Base-by-base conservation (phyloP, 306 rosid species). In the Rosa lucieae region DNA sequence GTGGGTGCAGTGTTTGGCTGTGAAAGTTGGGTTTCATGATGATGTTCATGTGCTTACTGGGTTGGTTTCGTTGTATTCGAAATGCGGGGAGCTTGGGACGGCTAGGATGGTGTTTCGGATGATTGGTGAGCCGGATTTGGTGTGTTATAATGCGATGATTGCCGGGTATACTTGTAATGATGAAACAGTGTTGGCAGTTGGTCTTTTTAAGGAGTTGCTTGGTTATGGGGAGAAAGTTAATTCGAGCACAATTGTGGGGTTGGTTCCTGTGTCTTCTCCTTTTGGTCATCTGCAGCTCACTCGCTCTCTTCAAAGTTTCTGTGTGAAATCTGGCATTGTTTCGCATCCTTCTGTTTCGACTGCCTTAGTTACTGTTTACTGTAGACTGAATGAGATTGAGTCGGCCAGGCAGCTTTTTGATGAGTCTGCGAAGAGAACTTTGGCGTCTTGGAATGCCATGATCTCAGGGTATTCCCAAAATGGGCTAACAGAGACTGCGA, bases 391-490 rank as follows among this genome's bases (percentile, higher is more conserved):
- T 40, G 98, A 95, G 76, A 86, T 93, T 52, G 92, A 89, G 72
- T 78, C 74, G 21, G 99, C 99, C 8, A 82, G 92, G 77, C 86
- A 56, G 87, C 86, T 93, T 17, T 95, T 95, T 80, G 93, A 95
- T 75, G 98, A 90, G 84, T 90, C 94, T 5, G 83, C 89, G 0
- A 92, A 82, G 88, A 95, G 87, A 88, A 92, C 92, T 40, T 82
- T 90, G 88, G 88, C 93, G 40, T 92, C 91, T 58, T 95, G 98
- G 98, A 95, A 95, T 77, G 93, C 99, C 73, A 91, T 96, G 94
- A 95, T 95, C 77, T 91, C 97, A 1, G 99, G 99, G 70, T 95
- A 91, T 53, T 81, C 97, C 8, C 98, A 95, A 84, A 88, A 91
- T 84, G 99, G 99, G 80, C 83, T 89, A 67, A 93, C 96, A 1